These are phyloP conservation scores for Cinnamomum chago DNA, from an alignment of 164 flowering plant genomes.

Conservation along the genomic window DNA sequence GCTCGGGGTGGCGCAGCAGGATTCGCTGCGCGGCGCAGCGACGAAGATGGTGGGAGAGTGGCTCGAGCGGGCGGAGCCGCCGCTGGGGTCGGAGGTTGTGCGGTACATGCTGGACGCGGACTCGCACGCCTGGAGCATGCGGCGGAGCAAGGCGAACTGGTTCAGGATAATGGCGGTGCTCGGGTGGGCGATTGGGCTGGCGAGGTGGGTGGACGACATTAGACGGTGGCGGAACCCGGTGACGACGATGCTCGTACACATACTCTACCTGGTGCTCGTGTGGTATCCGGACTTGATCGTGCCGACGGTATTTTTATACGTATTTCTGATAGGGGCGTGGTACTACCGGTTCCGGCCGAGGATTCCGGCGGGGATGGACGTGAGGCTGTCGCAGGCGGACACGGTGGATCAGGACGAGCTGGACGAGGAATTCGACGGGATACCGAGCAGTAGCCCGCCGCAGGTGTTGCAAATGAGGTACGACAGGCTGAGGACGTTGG, in stretches of 20 bases:
- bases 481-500: slow-evolving; percentile 73
- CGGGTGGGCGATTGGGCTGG: slow-evolving; percentile 75
- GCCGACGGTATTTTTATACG: slow-evolving; percentile 77
- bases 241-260: slow-evolving; percentile 76
- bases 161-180: slow-evolving; percentile 76
- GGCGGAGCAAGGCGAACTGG: slow-evolving; percentile 92
- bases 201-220: slow-evolving; percentile 70
- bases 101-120: slow-evolving; percentile 90
- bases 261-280: slow-evolving; percentile 78
- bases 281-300: slow-evolving; percentile 96
- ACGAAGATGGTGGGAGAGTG: slow-evolving; percentile 72
- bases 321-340: slow-evolving; percentile 83
- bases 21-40: slow-evolving; percentile 75
- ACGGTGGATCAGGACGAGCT: slow-evolving; percentile 79
- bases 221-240: slow-evolving; percentile 75
- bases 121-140: slow-evolving; percentile 90
- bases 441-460: slow-evolving; percentile 67
- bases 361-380: slow-evolving; percentile 88
- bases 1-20: slow-evolving; percentile 87
- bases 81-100: slow-evolving; percentile 86
- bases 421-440: slow-evolving; percentile 84
- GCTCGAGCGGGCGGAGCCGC: slow-evolving; percentile 82
- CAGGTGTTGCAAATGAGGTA: slow-evolving; percentile 68
- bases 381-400: slow-evolving; percentile 69
- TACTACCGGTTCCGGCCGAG: slow-evolving; percentile 79